Conservation (phyloP, 2,329 filamentous ascomycete species). For the Sporothrix sp. region DNA sequence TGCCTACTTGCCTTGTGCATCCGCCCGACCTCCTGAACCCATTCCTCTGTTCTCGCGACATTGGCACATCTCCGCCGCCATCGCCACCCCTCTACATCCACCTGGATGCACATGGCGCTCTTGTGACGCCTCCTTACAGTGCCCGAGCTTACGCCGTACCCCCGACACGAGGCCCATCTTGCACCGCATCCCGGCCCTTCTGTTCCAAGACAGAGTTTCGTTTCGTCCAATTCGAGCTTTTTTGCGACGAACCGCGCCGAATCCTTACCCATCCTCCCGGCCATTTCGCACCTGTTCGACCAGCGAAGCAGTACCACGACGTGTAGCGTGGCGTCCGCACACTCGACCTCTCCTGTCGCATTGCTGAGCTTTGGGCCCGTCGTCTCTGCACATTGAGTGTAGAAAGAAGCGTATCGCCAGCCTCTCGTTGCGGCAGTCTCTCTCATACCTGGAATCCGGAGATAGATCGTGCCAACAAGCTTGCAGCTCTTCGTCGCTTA, state of each 20-base stretch:
- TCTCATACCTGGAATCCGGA: not conserved
- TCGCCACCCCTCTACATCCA: slow-evolving; percentile 2
- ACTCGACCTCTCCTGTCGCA: no score
- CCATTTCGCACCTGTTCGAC: no score
- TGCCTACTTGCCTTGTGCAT: slow-evolving; percentile 10
- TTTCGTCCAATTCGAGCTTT: not conserved
- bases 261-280: no score
- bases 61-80: not conserved
- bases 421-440: no score
- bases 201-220: not conserved
- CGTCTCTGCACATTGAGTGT: not conserved
- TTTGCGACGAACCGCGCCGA: no score
- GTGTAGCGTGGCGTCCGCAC: no score
- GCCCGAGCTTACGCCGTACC: slow-evolving; percentile 4
- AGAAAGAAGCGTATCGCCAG: not conserved
- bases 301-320: no score
- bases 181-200: not conserved
- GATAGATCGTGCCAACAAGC: slow-evolving; percentile 3
- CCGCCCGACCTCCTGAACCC: not conserved
- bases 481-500: slow-evolving; percentile 1
- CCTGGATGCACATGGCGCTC: not conserved
- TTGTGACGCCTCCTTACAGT: slow-evolving; percentile 1
- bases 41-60: no score
- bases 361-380: no score
- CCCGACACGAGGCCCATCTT: not conserved